Evolutionary conservation across 139 green algal genomes (phyloP).

Genomic region (Chlamydomonas schloesseri): DNA sequence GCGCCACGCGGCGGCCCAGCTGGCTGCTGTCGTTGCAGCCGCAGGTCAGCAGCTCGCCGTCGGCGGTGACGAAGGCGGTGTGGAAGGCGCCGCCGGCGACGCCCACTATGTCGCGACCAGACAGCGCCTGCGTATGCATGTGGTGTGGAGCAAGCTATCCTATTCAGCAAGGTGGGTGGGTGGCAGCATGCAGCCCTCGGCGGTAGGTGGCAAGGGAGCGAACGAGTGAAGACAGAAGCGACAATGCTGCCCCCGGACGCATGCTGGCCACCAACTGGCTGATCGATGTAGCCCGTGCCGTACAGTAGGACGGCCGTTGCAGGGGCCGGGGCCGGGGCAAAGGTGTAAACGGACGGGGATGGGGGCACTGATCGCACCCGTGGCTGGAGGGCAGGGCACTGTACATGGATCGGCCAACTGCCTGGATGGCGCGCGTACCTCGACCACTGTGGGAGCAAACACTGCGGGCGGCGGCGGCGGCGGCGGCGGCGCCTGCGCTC

Average conservation of each 20-base stretch:
- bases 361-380: too few species aligned
- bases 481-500: background rate
- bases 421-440: background rate
- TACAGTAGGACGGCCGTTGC: too few species aligned
- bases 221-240: too few species aligned
- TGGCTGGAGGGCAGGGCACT: too few species aligned
- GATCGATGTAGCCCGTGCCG: too few species aligned
- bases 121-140: background rate
- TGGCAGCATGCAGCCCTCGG: background rate
- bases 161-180: background rate
- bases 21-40: conserved; percentile 72
- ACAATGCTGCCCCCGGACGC: too few species aligned
- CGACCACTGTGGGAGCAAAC: background rate
- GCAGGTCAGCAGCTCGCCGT: conserved; percentile 69
- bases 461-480: background rate
- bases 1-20: conserved; percentile 51
- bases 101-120: conserved; percentile 15
- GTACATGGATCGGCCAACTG: too few species aligned
- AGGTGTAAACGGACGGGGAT: too few species aligned
- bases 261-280: too few species aligned
- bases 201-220: too few species aligned
- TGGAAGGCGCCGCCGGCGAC: conserved; percentile 17
- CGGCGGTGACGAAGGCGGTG: conserved; percentile 42
- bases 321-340: too few species aligned
- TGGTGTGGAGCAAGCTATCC: background rate